Evolutionary conservation across 2,329 filamentous ascomycete species (phyloP).

Genomic region (Leptographium radiaticola): DNA sequence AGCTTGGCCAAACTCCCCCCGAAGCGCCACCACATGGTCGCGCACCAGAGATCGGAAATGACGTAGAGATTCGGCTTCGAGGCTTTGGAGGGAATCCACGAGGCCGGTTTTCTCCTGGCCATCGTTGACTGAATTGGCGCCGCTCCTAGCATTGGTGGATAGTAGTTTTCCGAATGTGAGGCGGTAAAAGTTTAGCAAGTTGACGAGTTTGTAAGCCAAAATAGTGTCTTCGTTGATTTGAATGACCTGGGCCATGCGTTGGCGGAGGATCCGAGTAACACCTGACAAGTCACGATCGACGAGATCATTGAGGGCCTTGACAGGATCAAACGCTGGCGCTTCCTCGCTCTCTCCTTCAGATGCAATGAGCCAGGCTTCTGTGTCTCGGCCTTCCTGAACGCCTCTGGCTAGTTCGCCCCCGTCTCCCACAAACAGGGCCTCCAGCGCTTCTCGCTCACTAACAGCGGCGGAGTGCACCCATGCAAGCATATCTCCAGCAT

Average conservation of each 20-base stretch:
- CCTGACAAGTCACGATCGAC: conserved; percentile 77
- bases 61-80: conserved; percentile 65
- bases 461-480: conserved; percentile 94
- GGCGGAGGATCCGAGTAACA: conserved; percentile 71
- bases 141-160: conserved; percentile 24
- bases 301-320: conserved; percentile 69
- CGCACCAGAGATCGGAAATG: conserved; percentile 74
- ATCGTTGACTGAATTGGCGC: neutral
- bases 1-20: conserved; percentile 56
- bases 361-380: conserved; percentile 68
- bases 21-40: conserved; percentile 64
- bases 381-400: conserved; percentile 65
- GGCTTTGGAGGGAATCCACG: conserved; percentile 50
- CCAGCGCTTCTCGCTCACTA: conserved; percentile 83
- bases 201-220: conserved; percentile 78
- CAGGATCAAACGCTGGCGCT: conserved; percentile 56
- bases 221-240: conserved; percentile 87
- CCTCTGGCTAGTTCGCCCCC: conserved; percentile 78
- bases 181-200: conserved; percentile 79
- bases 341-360: conserved; percentile 43
- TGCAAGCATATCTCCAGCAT: conserved; percentile 93
- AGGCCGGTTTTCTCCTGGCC: conserved; percentile 42
- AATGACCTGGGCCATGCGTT: conserved; percentile 82
- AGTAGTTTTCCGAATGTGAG: conserved; percentile 73
- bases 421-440: conserved; percentile 81